These are phyloP conservation scores for Talaromyces trachyspermus DNA, from an alignment of 495 filamentous ascomycete genomes.

Conservation along the genomic window DNA sequence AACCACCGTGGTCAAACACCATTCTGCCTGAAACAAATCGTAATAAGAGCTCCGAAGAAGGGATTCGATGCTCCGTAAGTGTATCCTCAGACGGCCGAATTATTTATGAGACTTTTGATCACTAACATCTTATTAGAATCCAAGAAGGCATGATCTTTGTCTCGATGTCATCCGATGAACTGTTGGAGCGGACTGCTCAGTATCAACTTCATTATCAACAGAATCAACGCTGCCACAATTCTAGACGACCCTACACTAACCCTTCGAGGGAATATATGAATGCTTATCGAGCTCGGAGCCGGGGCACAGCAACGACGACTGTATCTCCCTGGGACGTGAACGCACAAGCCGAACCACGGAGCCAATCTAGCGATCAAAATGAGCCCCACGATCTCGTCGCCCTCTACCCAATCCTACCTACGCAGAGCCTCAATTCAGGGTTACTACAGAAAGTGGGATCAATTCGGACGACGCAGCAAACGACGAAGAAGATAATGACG, in stretches of 20 bases:
- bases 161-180: conserved; percentile 71
- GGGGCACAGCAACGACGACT: conserved; percentile 21
- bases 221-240: conserved; percentile 18
- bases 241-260: conserved; percentile 22
- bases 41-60: conserved; percentile 77
- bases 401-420: conserved; percentile 10
- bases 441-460: conserved; percentile 45
- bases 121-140: conserved; percentile 47
- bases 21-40: conserved; percentile 73
- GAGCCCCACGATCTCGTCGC: not conserved
- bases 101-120: not conserved
- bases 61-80: conserved; percentile 84
- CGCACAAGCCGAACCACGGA: conserved; percentile 1
- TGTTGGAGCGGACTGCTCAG: conserved; percentile 62
- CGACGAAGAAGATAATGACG: conserved; percentile 15
- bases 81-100: not conserved
- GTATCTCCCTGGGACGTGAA: conserved; percentile 12
- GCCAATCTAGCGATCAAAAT: not conserved
- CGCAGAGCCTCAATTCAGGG: conserved; percentile 33
- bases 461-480: conserved; percentile 33
- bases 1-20: conserved; percentile 68
- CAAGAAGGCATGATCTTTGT: conserved; percentile 93
- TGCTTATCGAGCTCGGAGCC: conserved; percentile 28
- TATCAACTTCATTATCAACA: conserved; percentile 65
- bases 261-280: conserved; percentile 38